These are phyloP conservation scores for Polyrhizophydium stewartii DNA, from an alignment of 371 early-diverging fungal genomes.

Conservation along the genomic window DNA sequence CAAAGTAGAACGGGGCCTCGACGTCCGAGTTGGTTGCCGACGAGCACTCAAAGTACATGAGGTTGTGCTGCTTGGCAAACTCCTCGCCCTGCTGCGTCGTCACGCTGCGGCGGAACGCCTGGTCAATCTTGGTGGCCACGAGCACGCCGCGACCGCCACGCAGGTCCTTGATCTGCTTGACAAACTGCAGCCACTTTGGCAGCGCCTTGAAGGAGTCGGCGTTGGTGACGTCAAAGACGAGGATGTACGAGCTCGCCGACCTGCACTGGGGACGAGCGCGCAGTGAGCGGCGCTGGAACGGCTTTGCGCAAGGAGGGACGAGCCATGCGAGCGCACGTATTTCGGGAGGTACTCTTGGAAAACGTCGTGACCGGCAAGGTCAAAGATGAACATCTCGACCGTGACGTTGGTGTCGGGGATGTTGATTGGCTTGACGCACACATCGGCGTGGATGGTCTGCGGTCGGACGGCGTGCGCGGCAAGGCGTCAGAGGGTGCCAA, in stretches of 20 bases:
- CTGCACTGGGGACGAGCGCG: conserved; percentile 15
- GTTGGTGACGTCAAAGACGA: conserved; percentile 42
- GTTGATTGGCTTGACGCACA: conserved; percentile 38
- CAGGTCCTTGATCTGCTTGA: conserved; percentile 19
- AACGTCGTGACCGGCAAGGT: conserved; percentile 38
- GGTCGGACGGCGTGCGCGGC: too few species aligned
- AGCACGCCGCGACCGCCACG: conserved; percentile 23
- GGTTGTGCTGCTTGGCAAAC: conserved; percentile 26
- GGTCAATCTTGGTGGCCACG: conserved; percentile 38
- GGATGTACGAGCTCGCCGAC: conserved; percentile 24
- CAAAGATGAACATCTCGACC: conserved; percentile 39
- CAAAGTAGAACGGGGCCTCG: conserved; percentile 43
- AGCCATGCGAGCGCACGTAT: conserved; percentile 22
- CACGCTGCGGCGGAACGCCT: conserved; percentile 27
- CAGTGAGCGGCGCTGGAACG: not conserved
- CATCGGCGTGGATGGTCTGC: conserved; percentile 41
- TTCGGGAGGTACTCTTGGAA: conserved; percentile 31
- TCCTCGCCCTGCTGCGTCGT: conserved; percentile 34
- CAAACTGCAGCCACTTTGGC: conserved; percentile 29
- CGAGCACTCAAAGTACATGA: conserved; percentile 40
- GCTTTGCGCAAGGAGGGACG: not conserved
- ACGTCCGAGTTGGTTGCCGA: conserved; percentile 37
- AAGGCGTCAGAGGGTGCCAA: too few species aligned
- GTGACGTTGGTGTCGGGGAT: conserved; percentile 40
- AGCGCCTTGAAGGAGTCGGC: conserved; percentile 33